Evolutionary conservation across 2,329 filamentous ascomycete genomes (phyloP).

Genomic region (Diaporthe citri): DNA sequence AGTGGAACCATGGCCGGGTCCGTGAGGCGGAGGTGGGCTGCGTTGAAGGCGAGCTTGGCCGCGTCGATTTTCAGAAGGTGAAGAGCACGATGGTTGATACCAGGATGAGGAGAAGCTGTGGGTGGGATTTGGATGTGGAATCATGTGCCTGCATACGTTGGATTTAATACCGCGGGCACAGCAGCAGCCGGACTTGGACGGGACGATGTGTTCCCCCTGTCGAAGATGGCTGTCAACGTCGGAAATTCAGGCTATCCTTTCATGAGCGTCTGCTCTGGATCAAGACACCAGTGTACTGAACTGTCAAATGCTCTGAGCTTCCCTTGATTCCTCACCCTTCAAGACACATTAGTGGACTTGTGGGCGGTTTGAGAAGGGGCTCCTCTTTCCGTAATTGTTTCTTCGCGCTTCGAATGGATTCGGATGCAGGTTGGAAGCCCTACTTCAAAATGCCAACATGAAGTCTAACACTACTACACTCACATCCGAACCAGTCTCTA

Average conservation of each 20-base stretch:
- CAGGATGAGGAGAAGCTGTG: neutral
- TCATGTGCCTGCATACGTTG: neutral
- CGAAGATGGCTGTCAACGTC: too few species aligned
- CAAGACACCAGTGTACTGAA: neutral
- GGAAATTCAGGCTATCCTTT: neutral
- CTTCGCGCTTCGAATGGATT: neutral
- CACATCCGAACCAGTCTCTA: neutral
- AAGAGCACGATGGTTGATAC: neutral
- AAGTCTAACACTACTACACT: too few species aligned
- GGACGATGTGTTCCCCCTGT: neutral
- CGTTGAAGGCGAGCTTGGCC: constrained; percentile 31
- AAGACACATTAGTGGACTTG: neutral
- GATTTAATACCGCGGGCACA: neutral
- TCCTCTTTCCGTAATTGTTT: neutral
- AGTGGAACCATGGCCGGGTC: constrained; percentile 23
- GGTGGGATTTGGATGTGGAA: neutral
- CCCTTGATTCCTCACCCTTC: neutral
- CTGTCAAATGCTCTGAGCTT: neutral
- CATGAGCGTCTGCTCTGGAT: neutral
- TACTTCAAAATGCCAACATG: too few species aligned
- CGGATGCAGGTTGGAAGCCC: too few species aligned
- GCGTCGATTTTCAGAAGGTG: constrained; percentile 33
- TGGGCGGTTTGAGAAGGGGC: neutral
- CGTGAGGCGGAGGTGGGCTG: constrained; percentile 32
- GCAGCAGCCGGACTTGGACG: neutral